phyloP scores from a whole-genome alignment of 805 yeast genomes.

The Cyberlindnera maclurae region DNA sequence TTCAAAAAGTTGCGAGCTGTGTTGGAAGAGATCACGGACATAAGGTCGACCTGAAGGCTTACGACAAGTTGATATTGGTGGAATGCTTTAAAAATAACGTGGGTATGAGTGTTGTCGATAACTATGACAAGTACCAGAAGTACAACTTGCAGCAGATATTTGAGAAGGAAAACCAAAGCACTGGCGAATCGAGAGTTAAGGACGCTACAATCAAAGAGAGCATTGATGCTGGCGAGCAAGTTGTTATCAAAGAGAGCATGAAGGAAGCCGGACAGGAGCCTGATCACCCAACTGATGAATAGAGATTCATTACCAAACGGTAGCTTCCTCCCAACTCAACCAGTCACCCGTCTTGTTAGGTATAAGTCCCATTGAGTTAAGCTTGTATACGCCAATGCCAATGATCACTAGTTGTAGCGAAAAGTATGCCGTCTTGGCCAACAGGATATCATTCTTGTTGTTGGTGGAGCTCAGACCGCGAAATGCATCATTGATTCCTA shows the following conservation, averaged over 20 bases:
- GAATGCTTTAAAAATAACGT: constrained; percentile 86
- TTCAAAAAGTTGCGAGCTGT: constrained; percentile 58
- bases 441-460: constrained; percentile 26
- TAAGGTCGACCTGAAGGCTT: constrained; percentile 70
- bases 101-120: constrained; percentile 78
- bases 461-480: constrained; percentile 34
- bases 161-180: constrained; percentile 29
- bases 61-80: constrained; percentile 71
- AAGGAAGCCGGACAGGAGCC: background rate
- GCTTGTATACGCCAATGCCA: constrained; percentile 76
- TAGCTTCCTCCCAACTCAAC: constrained; percentile 72
- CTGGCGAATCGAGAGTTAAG: constrained; percentile 13
- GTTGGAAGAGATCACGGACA: constrained; percentile 71
- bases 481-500: constrained; percentile 51
- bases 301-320: constrained; percentile 11
- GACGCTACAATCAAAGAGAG: constrained; percentile 2
- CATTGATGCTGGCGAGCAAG: background rate
- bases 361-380: constrained; percentile 81
- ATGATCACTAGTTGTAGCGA: constrained; percentile 46
- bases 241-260: background rate
- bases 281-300: background rate
- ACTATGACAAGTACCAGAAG: constrained; percentile 53
- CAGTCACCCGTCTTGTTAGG: constrained; percentile 88
- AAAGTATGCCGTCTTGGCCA: constrained; percentile 29
- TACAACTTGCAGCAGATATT: constrained; percentile 80